These are phyloP conservation scores for Otatea glauca DNA, from an alignment of 176 grass and related monocot species.

Conservation along the genomic window DNA sequence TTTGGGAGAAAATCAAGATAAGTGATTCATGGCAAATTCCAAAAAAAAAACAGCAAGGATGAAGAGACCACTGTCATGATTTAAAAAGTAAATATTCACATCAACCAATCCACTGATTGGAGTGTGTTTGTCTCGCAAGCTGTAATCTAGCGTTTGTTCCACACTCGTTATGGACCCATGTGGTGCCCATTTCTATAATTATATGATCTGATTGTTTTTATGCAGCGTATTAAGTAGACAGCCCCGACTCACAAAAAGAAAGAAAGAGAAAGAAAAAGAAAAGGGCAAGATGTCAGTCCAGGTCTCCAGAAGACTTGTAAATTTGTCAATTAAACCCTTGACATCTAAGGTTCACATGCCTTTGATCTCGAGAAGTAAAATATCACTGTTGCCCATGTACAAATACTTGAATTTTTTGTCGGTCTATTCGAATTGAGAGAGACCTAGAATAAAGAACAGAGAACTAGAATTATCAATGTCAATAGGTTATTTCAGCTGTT, in stretches of 20 bases:
- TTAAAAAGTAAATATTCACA: background rate
- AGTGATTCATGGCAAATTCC: background rate
- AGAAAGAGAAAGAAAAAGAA: background rate
- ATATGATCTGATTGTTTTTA: background rate
- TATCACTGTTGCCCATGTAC: background rate
- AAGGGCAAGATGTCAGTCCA: background rate
- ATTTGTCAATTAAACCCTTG: background rate
- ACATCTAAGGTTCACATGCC: background rate
- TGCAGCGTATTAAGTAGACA: background rate
- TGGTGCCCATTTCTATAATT: constrained; percentile 10
- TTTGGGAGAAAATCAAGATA: background rate
- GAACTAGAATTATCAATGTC: background rate
- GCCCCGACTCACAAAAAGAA: background rate
- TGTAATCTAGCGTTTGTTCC: constrained; percentile 17
- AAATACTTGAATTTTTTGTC: background rate
- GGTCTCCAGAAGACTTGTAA: background rate
- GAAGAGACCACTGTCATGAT: background rate
- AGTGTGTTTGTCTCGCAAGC: background rate
- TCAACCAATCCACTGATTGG: background rate
- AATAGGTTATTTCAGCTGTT: background rate
- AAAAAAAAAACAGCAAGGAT: background rate
- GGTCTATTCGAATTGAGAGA: background rate
- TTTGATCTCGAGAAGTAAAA: background rate
- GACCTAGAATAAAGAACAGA: background rate
- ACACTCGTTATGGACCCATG: background rate